These are phyloP conservation scores for Areca catechu DNA, from an alignment of 176 grass and related monocot species.

Conservation along the genomic window DNA sequence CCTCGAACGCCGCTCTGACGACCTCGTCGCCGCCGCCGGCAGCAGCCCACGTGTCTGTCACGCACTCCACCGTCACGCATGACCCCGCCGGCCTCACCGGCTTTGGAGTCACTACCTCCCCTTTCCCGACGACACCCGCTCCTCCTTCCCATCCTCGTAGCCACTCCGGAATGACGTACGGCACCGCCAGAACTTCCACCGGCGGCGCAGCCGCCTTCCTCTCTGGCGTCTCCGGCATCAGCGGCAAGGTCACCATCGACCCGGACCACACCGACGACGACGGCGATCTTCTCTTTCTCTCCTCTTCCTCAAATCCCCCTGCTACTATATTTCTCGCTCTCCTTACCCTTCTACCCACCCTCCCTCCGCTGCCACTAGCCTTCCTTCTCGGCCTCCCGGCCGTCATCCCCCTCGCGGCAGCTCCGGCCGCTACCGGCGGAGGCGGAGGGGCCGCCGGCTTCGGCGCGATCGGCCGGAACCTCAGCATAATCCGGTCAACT, in stretches of 20 bases:
- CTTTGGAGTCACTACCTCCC: background rate
- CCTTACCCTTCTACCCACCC: background rate
- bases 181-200: background rate
- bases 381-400: background rate
- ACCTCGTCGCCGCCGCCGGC: constrained; percentile 14
- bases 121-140: background rate
- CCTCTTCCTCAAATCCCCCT: background rate
- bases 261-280: constrained; percentile 32
- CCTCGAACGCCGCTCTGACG: background rate
- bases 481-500: constrained; percentile 60
- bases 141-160: background rate
- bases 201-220: background rate
- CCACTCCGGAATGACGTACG: background rate
- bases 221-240: constrained; percentile 4
- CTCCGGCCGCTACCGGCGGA: background rate
- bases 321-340: too few relatives aligned
- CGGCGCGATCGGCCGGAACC: constrained; percentile 82
- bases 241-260: constrained; percentile 28
- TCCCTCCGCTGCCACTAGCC: constrained; percentile 11
- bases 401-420: background rate
- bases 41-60: constrained; percentile 35
- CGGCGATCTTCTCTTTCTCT: constrained; percentile 6
- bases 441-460: constrained; percentile 38
- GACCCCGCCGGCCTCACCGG: constrained; percentile 8
- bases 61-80: constrained; percentile 53